A percentile compares a stretch with the other conserved stretches of the same genome.
These are phyloP conservation scores for Ostreobium quekettii DNA, from an alignment of 139 green algal genomes.

Conservation along the genomic window DNA sequence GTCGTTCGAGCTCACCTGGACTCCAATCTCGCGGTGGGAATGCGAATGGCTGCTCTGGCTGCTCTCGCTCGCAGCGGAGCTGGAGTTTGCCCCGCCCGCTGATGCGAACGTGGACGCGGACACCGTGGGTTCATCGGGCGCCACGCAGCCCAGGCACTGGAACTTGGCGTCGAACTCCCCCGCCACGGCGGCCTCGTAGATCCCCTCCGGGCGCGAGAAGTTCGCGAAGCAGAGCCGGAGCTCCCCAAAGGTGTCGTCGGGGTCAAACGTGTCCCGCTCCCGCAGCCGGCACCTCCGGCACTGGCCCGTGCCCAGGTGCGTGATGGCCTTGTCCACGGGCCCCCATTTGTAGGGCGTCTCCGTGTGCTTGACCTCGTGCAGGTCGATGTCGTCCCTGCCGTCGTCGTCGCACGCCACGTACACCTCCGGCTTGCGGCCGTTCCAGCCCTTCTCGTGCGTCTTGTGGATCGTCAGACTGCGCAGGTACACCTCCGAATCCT, in stretches of 20 bases:
- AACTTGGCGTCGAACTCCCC: constrained; percentile 11
- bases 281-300: neutral
- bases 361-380: neutral
- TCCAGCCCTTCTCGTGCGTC: neutral
- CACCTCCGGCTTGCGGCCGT: neutral
- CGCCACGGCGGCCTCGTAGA: neutral
- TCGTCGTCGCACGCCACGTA: neutral
- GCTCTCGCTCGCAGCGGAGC: no score
- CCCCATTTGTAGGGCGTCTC: neutral
- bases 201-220: neutral
- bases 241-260: constrained; percentile 3
- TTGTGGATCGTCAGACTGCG: neutral
- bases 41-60: no score
- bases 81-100: no score
- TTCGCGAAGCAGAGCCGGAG: neutral
- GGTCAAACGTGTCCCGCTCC: neutral
- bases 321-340: neutral
- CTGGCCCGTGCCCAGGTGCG: neutral
- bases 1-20: no score
- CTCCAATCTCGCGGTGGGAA: no score
- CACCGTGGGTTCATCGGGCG: no score
- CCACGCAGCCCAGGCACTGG: neutral
- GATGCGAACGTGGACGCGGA: no score
- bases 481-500: constrained; percentile 11
- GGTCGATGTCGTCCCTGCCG: neutral